Conservation (phyloP, 2,329 filamentous ascomycete species). For the Trichoderma aggressivum region DNA sequence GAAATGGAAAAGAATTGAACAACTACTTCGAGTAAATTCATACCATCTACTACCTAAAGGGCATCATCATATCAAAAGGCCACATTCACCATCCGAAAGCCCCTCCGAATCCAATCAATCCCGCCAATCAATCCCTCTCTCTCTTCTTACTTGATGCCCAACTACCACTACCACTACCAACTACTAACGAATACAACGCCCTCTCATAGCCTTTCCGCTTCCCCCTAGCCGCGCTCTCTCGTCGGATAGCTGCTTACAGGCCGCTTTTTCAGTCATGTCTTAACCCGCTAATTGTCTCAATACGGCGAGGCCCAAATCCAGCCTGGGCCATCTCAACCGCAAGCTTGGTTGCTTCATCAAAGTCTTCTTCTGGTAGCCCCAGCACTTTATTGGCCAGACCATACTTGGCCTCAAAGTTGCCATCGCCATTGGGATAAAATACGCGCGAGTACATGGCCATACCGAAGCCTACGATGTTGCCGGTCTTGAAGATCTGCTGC, state of each 20-base stretch:
- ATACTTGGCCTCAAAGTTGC: constrained; percentile 41
- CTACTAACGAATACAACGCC: background rate
- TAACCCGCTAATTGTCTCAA: background rate
- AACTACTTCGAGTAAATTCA: background rate
- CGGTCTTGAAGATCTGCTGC: constrained; percentile 41
- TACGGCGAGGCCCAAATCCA: background rate
- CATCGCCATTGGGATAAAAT: constrained; percentile 46
- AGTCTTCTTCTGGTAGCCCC: constrained; percentile 54
- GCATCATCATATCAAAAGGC: background rate
- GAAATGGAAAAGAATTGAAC: background rate
- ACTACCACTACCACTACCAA: too few species aligned
- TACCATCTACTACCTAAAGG: background rate
- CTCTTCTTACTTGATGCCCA: background rate
- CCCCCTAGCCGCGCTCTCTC: background rate
- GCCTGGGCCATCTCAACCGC: constrained; percentile 41
- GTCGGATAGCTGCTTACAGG: background rate
- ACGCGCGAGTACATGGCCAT: constrained; percentile 53
- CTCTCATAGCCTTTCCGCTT: background rate
- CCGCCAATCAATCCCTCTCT: background rate
- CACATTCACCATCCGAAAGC: background rate
- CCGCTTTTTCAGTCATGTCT: background rate
- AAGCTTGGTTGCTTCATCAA: constrained; percentile 54
- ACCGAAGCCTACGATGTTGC: constrained; percentile 40
- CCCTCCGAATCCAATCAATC: background rate
- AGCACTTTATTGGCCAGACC: constrained; percentile 48